phyloP scores from a whole-genome alignment of 1,139 yeast genomes.

The Lipomyces yarrowii region DNA sequence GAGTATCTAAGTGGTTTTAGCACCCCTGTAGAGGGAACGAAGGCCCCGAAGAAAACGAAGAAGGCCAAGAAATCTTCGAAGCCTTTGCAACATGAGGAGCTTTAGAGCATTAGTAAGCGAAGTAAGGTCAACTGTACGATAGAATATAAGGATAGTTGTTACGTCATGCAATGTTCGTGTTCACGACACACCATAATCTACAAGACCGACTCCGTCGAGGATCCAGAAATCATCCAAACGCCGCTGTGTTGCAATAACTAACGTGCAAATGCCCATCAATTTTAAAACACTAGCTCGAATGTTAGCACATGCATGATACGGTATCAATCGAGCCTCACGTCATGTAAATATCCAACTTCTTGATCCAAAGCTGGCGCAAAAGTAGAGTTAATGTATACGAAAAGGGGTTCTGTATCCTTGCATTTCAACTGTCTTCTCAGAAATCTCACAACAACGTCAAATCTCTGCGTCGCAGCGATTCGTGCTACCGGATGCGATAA shows the following conservation, averaged over 20 bases:
- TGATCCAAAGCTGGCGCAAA: conserved; percentile 49
- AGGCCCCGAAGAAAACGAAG: neutral
- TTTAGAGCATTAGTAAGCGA: conserved; percentile 1
- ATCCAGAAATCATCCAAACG: conserved; percentile 42
- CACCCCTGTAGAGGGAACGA: conserved; percentile 34
- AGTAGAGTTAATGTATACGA: conserved; percentile 45
- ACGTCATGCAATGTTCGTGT: neutral
- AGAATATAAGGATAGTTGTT: neutral
- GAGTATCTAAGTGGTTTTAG: conserved; percentile 39
- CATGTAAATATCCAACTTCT: conserved; percentile 39
- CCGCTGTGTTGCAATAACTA: conserved; percentile 45
- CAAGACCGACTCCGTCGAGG: neutral
- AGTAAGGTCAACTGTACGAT: neutral
- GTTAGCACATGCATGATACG: conserved; percentile 3
- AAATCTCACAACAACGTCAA: conserved; percentile 44
- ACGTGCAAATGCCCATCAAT: conserved; percentile 43
- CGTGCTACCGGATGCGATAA: conserved; percentile 43
- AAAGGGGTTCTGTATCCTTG: conserved; percentile 40
- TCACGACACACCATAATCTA: neutral
- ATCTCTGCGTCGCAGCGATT: conserved; percentile 43
- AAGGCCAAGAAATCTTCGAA: conserved; percentile 21
- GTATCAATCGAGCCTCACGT: conserved; percentile 26
- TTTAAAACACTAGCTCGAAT: conserved; percentile 37
- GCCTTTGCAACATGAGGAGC: conserved; percentile 34
- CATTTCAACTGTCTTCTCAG: conserved; percentile 43